Evolutionary conservation across 2,329 filamentous ascomycete genomes (phyloP).

Genomic region (Didymosphaeria variabile): DNA sequence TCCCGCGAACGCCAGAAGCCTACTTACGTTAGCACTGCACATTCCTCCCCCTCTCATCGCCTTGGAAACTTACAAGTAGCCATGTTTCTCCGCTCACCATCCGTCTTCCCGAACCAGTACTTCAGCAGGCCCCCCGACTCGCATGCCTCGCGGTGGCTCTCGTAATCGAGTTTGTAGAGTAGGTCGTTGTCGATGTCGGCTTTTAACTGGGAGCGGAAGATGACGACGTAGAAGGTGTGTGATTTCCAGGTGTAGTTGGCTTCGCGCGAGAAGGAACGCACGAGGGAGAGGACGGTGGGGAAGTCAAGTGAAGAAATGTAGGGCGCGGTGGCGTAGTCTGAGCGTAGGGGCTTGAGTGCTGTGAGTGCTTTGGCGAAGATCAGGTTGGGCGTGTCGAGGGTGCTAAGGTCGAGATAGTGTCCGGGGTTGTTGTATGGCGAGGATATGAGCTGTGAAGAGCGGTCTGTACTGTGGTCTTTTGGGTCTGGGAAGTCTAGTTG

Average conservation of each 20-base stretch:
- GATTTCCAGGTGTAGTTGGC: conserved; percentile 65
- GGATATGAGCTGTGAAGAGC: conserved; percentile 63
- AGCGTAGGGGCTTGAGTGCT: conserved; percentile 67
- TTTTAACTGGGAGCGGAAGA: conserved; percentile 79
- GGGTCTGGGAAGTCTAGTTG: conserved; percentile 30
- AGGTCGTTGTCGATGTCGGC: conserved; percentile 71
- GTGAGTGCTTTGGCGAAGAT: conserved; percentile 78
- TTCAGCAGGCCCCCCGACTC: conserved; percentile 84
- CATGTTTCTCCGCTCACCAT: conserved; percentile 76
- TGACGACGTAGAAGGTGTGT: conserved; percentile 81
- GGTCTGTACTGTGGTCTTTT: conserved; percentile 2
- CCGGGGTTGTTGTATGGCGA: conserved; percentile 78
- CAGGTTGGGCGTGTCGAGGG: conserved; percentile 70
- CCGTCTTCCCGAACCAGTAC: conserved; percentile 87
- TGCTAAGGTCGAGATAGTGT: conserved; percentile 77
- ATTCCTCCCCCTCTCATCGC: neutral
- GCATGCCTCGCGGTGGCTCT: conserved; percentile 81
- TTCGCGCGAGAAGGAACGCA: conserved; percentile 62
- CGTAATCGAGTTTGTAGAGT: conserved; percentile 77
- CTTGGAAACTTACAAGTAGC: conserved; percentile 68
- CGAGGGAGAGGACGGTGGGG: conserved; percentile 66
- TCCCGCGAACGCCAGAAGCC: conserved; percentile 70
- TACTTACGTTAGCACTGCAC: conserved; percentile 48
- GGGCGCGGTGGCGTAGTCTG: conserved; percentile 78
- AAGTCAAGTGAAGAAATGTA: conserved; percentile 84